Base-by-base conservation (phyloP, 169 alveolate genomes). In the Plasmodium vinckei region DNA sequence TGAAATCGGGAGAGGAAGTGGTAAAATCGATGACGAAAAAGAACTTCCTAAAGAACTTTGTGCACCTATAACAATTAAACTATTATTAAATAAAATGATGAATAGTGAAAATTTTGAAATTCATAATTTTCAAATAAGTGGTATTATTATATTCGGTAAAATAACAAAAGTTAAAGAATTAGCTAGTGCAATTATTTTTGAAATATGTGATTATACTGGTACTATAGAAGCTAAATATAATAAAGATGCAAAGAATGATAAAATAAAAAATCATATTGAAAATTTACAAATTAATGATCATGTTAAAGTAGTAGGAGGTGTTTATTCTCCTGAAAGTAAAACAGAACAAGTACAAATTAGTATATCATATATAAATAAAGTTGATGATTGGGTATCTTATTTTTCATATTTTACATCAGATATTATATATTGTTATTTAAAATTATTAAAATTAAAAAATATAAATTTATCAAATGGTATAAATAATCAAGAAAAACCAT, bases 221-320 rank as follows among this genome's bases (percentile, higher is more conserved):
- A 82, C 67, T 49, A 82, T 82, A 67, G 90, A 82, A 67, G 90
- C 90, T n/a, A 82, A 82, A 82, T 82, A 82, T 82, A 82, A 82
- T 82, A 82, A 82, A 70, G 90, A 82, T 46, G 90, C 90, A 25
- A 82, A 82, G 17, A 82, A 82, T 82, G 90, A 82, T n/a, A 82
- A 42, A 68, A 82, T 82, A 4, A 49, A 82, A 27, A 61, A 82
- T 44, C 90, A 82, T 61, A 82, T 82, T 9, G 90, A 82, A 67
- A 67, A 21, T 47, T 67, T 82, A 53, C 67, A 82, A 65, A 54
- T 82, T 15, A 82, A 82, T 67, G 90, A 82, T 70, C 71, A 82
- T 71, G 57, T 82, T 44, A 82, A 82, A 21, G 51, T 82, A n/a
- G 90, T 82, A 17, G 90, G 90, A 10, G 90, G 67, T 42, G 90